phyloP scores from a whole-genome alignment of 2,329 filamentous ascomycete genomes.

The Colletotrichum musae region DNA sequence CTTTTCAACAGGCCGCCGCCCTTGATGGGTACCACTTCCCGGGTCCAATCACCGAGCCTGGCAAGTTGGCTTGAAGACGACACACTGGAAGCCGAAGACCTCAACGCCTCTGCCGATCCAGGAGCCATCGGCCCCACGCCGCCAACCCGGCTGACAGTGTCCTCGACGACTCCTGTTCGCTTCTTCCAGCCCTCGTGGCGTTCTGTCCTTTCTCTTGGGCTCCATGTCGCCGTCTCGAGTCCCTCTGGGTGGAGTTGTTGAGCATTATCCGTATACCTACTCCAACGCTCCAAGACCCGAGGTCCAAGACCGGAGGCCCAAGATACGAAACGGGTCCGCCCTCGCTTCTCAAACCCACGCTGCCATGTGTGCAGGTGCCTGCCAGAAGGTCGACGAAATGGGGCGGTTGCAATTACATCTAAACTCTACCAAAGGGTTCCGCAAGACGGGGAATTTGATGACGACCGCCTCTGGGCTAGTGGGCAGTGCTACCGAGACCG shows the following conservation, averaged over 20 bases:
- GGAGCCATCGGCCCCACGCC: constrained; percentile 38
- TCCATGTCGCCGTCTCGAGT: too few species aligned
- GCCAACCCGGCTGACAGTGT: constrained; percentile 3
- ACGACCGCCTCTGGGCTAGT: constrained; percentile 38
- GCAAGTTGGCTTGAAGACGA: background rate
- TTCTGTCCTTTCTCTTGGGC: too few species aligned
- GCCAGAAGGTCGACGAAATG: background rate
- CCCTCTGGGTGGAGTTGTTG: too few species aligned
- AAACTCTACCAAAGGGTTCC: constrained; percentile 19
- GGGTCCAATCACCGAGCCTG: background rate
- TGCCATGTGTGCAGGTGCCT: background rate
- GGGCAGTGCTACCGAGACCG: constrained; percentile 28
- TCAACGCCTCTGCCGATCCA: constrained; percentile 26
- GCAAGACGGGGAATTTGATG: constrained; percentile 38
- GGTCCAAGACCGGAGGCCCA: background rate
- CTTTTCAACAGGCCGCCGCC: constrained; percentile 3
- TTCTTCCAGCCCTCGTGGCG: too few species aligned
- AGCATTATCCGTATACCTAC: too few species aligned
- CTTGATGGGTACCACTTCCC: background rate
- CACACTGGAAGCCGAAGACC: background rate
- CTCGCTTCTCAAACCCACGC: constrained; percentile 5
- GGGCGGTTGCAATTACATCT: constrained; percentile 22
- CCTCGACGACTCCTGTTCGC: too few species aligned
- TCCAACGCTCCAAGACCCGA: constrained; percentile 1
- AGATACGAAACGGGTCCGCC: background rate